phyloP scores from a whole-genome alignment of 192 early-diverging fungal genomes.

The Coemansia guatemalensis region DNA sequence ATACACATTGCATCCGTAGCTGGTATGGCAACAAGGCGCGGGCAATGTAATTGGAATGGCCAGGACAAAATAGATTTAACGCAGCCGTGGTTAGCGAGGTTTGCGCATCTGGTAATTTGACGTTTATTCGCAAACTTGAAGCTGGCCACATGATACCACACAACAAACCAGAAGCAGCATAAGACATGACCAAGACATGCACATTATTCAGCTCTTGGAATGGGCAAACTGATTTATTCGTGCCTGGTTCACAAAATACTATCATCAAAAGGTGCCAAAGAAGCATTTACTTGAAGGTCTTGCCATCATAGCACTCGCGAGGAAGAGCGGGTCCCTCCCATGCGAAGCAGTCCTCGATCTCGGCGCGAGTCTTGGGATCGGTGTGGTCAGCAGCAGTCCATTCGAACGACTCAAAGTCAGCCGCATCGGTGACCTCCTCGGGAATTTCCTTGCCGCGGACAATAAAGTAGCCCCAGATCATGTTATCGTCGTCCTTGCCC shows the following conservation, averaged over 20 bases:
- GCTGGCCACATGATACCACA: slow-evolving; percentile 89
- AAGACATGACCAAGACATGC: slow-evolving; percentile 64
- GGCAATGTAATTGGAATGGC: slow-evolving; percentile 78
- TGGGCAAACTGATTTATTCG: too few relatives aligned
- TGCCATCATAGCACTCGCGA: slow-evolving; percentile 79
- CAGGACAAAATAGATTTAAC: slow-evolving; percentile 66
- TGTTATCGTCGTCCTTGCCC: slow-evolving; percentile 83
- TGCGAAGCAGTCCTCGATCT: slow-evolving; percentile 73
- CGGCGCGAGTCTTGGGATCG: slow-evolving; percentile 61
- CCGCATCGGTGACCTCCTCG: slow-evolving; percentile 72
- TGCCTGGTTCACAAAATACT: too few relatives aligned
- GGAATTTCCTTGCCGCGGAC: slow-evolving; percentile 86
- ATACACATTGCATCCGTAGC: slow-evolving; percentile 90
- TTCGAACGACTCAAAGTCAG: slow-evolving; percentile 87
- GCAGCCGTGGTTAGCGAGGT: slow-evolving; percentile 71
- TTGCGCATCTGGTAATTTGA: slow-evolving; percentile 62
- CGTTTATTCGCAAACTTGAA: slow-evolving; percentile 80
- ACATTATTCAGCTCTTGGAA: too few relatives aligned
- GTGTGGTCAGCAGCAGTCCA: slow-evolving; percentile 75
- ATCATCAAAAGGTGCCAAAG: too few relatives aligned
- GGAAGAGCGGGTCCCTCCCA: slow-evolving; percentile 83
- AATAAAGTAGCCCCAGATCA: slow-evolving; percentile 93
- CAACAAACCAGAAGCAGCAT: slow-evolving; percentile 75
- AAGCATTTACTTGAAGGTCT: slow-evolving; percentile 72
- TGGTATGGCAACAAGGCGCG: slow-evolving; percentile 82